Evolutionary conservation across 2,329 filamentous ascomycete genomes (phyloP).

Genomic region (Sarocladium strictum): DNA sequence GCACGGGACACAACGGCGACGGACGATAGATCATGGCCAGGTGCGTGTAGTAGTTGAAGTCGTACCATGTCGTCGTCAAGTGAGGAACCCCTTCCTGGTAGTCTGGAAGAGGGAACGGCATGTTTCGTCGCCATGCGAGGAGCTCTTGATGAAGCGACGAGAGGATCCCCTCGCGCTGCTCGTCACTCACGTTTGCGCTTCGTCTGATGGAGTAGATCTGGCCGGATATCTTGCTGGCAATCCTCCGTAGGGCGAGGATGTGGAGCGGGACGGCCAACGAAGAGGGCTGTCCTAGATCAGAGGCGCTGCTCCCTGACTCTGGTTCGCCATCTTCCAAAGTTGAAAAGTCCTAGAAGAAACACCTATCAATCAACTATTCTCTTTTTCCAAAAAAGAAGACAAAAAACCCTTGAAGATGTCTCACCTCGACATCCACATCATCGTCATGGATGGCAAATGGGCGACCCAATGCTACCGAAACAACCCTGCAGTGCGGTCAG

Average conservation of each 20-base stretch:
- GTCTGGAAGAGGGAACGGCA: constrained; percentile 37
- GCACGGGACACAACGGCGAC: constrained; percentile 32
- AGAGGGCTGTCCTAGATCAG: constrained; percentile 20
- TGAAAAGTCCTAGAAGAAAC: constrained; percentile 25
- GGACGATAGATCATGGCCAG: constrained; percentile 38
- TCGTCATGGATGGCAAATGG: constrained; percentile 40
- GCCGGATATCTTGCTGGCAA: constrained; percentile 33
- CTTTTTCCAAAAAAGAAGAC: too few relatives aligned
- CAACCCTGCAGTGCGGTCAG: constrained; percentile 23
- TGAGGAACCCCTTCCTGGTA: constrained; percentile 33
- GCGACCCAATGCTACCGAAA: constrained; percentile 36
- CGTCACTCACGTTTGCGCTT: constrained; percentile 12
- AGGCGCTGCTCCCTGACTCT: constrained; percentile 17
- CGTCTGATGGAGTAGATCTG: constrained; percentile 28
- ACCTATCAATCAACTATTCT: too few relatives aligned
- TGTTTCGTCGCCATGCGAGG: constrained; percentile 36
- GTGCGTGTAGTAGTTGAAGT: constrained; percentile 42
- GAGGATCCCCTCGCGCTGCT: constrained; percentile 26
- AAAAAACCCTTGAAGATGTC: neutral
- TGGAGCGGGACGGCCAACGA: constrained; percentile 34
- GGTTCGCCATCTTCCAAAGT: constrained; percentile 29
- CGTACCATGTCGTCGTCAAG: constrained; percentile 37
- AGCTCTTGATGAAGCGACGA: constrained; percentile 32
- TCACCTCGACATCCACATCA: constrained; percentile 34
- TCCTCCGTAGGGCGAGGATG: constrained; percentile 32